Base-by-base conservation (phyloP, 352 stramenopile genomes). In the Globisporangium carolinianum region DNA sequence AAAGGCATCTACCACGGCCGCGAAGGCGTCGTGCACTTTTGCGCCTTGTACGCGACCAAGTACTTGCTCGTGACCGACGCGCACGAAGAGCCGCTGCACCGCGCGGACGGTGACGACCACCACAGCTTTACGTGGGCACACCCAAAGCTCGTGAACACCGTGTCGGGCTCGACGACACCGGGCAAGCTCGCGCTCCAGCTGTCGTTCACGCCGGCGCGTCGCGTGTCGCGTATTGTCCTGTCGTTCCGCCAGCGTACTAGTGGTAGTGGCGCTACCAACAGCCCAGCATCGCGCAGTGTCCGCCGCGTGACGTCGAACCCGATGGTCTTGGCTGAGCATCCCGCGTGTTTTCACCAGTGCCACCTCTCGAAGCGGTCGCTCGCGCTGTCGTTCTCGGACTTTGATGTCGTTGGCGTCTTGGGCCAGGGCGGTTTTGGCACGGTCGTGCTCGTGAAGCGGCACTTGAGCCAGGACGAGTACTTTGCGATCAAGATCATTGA, bases 401-500 rank as follows among this genome's bases (percentile, higher is more conserved):
- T 93, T 62, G 77, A 93, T 57, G 81, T 91, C n/a, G 77, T 90
- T 2, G 79, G 83, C 37, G 83, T 93, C n/a, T 66, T 93, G 32
- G 83, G 83, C 36, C 76, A 91, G 62, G 83, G 83, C 45, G 81
- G 81, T 11, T 91, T 91, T 35, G 83, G 80, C 42, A 93, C 83
- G 1, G 83, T 93, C 55, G 79, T 91, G 55, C 74, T 93, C 35
- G 83, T 91, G 43, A 84, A 90, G 63, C 80, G 79, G 32, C 80
- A 93, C 60, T 53, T 90, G 52, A 88, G 75, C 53, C 65, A 71
- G 45, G 80, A 90, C 55, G 80, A 93, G 57, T 88, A 87, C 63
- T 93, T 91, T 58, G 83, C 83, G 46, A 91, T 93, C 64, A 93
- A 93, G 71, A 93, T 93, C 62, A 90, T 91, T 58, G 81, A 90